A percentile compares a stretch with the other conserved stretches of the same genome.
Conservation (phyloP, 495 filamentous ascomycete genomes). For the Apodospora peruviana region DNA sequence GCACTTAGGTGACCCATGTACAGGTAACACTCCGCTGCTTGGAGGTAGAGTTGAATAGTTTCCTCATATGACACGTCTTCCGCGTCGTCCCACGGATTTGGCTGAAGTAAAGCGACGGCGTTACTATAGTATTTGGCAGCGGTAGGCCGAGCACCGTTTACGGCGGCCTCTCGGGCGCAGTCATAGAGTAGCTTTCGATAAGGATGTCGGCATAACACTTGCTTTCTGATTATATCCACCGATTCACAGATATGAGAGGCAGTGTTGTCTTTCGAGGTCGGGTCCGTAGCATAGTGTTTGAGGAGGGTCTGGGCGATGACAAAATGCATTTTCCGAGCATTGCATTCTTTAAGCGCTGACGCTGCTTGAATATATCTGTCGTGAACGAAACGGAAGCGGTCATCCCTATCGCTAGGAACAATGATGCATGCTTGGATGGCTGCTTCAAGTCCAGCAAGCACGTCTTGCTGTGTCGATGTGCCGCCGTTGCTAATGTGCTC, state of each 20-base stretch:
- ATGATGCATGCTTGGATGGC: slow-evolving; percentile 73
- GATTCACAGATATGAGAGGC: slow-evolving; percentile 73
- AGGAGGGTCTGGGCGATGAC: slow-evolving; percentile 73
- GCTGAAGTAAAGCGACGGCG: slow-evolving; percentile 71
- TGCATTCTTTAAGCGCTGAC: slow-evolving; percentile 60
- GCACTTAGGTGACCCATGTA: slow-evolving; percentile 63
- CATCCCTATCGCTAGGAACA: slow-evolving; percentile 69
- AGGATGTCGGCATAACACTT: slow-evolving; percentile 50
- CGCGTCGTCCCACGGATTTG: slow-evolving; percentile 67
- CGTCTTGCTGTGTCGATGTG: slow-evolving; percentile 17
- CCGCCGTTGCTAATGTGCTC: slow-evolving; percentile 3
- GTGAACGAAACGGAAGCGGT: slow-evolving; percentile 70
- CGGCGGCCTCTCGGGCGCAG: slow-evolving; percentile 67
- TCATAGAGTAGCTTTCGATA: slow-evolving; percentile 72
- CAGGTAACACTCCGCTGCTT: slow-evolving; percentile 75
- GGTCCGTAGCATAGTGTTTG: slow-evolving; percentile 57
- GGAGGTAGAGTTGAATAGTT: slow-evolving; percentile 66
- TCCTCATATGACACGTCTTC: slow-evolving; percentile 82
- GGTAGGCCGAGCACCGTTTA: slow-evolving; percentile 72
- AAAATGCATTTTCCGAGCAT: slow-evolving; percentile 78
- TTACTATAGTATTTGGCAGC: slow-evolving; percentile 72
- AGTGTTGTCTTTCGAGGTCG: slow-evolving; percentile 56
- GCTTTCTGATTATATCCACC: slow-evolving; percentile 62
- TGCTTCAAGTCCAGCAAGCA: slow-evolving; percentile 70
- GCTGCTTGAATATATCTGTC: slow-evolving; percentile 78